Evolutionary conservation across 2,329 filamentous ascomycete genomes (phyloP), one percentile per base, ranked within the genome.

Genomic region (Venturia nashicola): DNA sequence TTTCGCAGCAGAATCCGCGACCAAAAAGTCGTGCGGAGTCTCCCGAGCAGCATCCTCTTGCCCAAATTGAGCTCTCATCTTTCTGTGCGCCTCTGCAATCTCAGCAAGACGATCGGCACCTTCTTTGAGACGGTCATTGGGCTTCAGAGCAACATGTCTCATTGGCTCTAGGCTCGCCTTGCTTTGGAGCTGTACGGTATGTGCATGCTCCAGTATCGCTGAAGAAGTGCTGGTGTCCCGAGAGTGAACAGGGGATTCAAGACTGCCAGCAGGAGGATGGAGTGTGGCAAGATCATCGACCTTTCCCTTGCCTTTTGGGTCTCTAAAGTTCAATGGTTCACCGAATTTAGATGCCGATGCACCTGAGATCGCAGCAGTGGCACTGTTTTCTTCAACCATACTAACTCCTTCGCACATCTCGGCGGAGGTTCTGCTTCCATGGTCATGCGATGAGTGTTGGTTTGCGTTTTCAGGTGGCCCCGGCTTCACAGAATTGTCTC

Each of bases 61-160:
- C 42, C 51, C 40, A 40, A 63, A 57, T 5, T 63, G 61, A 23
- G 46, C 61, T 40, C 61, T 34, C 61, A 63, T 63, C 16, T 51
- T 63, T 8, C 51, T 46, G 20, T 63, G 61, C 51, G 61, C 61
- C 34, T 55, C 36, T 27, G 61, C 61, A 57, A 63, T 63, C 9
- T 23, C 61, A 54, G 61, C 61, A 32, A 63, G 43, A n/a, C 61
- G 61, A 43, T 63, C 61, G 36, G 51, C 51, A 18, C 51, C 51
- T 14, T 57, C 51, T 36, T 57, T 57, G 32, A 57, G 51, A 36
- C 59, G 59, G 40, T 60, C 42, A 20, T 44, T 60, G 36, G 36
- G 34, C n/a, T 27, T 44, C n/a, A 42, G 16, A 14, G 36, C 36
- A 42, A 44, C 39, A 27, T 60, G 42, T 60, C 59, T 60, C 12